Evolutionary conservation across 345 rosid species (phyloP).

Genomic region (Acer campestre): DNA sequence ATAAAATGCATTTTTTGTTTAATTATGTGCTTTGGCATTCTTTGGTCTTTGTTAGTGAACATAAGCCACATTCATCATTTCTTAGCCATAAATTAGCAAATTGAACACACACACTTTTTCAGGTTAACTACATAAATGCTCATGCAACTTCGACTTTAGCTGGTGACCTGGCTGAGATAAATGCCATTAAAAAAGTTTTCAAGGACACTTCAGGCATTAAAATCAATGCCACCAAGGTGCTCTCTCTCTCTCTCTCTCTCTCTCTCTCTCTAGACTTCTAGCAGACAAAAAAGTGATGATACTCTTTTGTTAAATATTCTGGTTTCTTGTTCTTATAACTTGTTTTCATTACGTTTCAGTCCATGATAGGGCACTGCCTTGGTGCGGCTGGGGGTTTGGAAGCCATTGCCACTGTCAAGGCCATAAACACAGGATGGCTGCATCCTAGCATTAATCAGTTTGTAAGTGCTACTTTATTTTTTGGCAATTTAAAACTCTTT

Average conservation of each 20-base stretch:
- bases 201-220: conserved; percentile 78
- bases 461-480: conserved; percentile 48
- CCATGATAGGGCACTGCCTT: conserved; percentile 99
- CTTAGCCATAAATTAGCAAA: conserved; percentile 1
- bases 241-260: conserved; percentile 13
- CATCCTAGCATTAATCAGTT: conserved; percentile 95
- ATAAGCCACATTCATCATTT: background rate
- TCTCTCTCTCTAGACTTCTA: background rate
- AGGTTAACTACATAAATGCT: conserved; percentile 98
- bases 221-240: conserved; percentile 96
- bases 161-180: conserved; percentile 98
- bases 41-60: background rate
- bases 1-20: background rate
- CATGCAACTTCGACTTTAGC: conserved; percentile 98
- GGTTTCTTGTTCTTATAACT: conserved; percentile 11
- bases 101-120: conserved; percentile 14
- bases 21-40: background rate
- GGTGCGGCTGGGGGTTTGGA: conserved; percentile 99
- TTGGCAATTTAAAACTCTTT: background rate
- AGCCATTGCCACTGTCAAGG: conserved; percentile 91
- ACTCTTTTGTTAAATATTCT: background rate
- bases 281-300: background rate
- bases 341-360: conserved; percentile 46
- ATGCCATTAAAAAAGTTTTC: conserved; percentile 95
- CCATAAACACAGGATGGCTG: conserved; percentile 92